Evolutionary conservation across 176 grass and related monocot genomes (phyloP), one percentile per base, ranked within the genome.

Genomic region (Oryza nivara): DNA sequence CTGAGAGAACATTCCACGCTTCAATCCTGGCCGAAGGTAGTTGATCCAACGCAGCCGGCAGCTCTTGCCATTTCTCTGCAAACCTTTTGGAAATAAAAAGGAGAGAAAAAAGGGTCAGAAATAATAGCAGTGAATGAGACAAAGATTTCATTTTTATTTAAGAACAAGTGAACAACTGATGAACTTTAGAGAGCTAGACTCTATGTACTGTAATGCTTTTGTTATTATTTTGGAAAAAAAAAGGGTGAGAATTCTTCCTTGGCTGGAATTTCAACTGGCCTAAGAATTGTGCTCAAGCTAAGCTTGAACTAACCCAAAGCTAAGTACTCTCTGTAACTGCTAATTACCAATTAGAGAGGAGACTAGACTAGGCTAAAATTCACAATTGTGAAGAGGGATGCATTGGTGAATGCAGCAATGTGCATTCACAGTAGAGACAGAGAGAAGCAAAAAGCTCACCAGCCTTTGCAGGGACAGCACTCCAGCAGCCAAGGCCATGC

Each of bases 11-110:
- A 88, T 82, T 32, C 94, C 94, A 51, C 80, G 88, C 25, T 97
- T 97, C 75, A 97, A 80, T 74, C 94, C 88, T 9, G 92, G 90
- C 22, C 88, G 85, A 73, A 94, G 61, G 84, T 97, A 97, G 80
- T 97, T 94, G 88, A 97, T 94, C 94, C 94, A 97, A 44, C 94
- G 92, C 64, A 97, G 71, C 7, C 94, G 91, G 69, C 94, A 97
- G 86, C 94, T 97, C 80, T 97, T 97, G 67, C 92, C 94, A 49
- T 94, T 97, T 80, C 94, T 86, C 86, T 92, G 94, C 80, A 97
- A 83, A 48, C 92, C 94, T 96, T 14, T 65, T 6, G 48, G 54
- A 12, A 46, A 68, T 14, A 20, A 74, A 66, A 54, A 8, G 4
- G 69, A 51, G 81, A 78, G 70, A 0, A 8, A 25, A 46, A 34